A percentile compares a stretch with the other conserved stretches of the same genome.
These are phyloP conservation scores for Ramaria sp. DNA, from an alignment of 768 basidiomycete species.

Conservation along the genomic window DNA sequence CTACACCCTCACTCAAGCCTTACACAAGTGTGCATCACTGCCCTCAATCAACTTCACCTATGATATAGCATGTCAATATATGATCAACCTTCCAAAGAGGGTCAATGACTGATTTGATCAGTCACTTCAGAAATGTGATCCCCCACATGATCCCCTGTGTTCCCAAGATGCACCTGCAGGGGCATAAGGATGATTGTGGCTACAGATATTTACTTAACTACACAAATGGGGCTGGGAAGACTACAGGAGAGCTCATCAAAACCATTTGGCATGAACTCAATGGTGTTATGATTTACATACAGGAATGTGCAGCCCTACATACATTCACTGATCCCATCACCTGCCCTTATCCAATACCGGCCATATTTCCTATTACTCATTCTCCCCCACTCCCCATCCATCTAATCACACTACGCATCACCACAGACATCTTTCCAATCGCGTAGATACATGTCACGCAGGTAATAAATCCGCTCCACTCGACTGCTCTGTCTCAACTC, in stretches of 20 bases:
- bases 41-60: slow-evolving; percentile 7
- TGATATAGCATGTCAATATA: slow-evolving; percentile 14
- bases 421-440: too few relatives aligned
- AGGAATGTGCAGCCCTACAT: too few relatives aligned
- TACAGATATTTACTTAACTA: neutral
- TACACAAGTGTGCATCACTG: neutral
- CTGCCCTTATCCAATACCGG: too few relatives aligned
- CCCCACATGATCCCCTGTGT: neutral
- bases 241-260: neutral
- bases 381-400: too few relatives aligned
- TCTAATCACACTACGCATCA: too few relatives aligned
- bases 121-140: neutral
- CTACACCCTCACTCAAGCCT: slow-evolving; percentile 5
- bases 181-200: neutral
- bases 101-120: slow-evolving; percentile 10
- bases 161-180: neutral
- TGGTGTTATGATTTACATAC: too few relatives aligned
- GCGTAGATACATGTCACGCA: too few relatives aligned
- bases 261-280: slow-evolving; percentile 12
- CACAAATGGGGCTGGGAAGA: neutral
- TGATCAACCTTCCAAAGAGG: slow-evolving; percentile 8
- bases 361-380: too few relatives aligned
- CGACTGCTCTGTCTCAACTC: too few relatives aligned
- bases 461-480: too few relatives aligned
- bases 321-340: too few relatives aligned